A percentile compares a stretch with the other conserved stretches of the same genome.
phyloP scores from a whole-genome alignment of 2,329 filamentous ascomycete species.

The Talaromyces sp. region DNA sequence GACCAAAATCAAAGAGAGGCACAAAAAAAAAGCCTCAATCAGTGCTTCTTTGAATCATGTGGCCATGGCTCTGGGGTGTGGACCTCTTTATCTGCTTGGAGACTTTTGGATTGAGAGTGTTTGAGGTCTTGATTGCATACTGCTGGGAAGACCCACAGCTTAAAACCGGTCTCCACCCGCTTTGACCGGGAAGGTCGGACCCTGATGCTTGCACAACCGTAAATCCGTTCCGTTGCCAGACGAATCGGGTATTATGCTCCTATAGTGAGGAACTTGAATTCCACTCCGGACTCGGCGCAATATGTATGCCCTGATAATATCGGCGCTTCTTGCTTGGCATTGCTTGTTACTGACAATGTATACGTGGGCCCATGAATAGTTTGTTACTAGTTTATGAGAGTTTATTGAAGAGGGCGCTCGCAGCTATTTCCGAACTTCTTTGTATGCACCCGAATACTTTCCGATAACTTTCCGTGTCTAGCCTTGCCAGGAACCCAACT shows the following conservation, averaged over 20 bases:
- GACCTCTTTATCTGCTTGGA: background rate
- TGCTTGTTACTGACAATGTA: background rate
- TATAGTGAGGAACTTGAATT: background rate
- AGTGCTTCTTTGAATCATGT: background rate
- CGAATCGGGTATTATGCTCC: slow-evolving; percentile 4
- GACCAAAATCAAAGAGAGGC: background rate
- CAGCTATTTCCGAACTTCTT: too few species aligned
- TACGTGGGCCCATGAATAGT: background rate
- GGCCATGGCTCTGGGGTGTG: slow-evolving; percentile 17
- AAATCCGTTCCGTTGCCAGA: background rate
- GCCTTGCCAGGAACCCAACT: background rate
- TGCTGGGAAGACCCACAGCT: background rate
- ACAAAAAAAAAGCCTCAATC: background rate
- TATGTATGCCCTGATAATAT: background rate
- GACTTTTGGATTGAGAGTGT: slow-evolving; percentile 7
- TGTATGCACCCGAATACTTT: background rate
- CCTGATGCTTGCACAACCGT: background rate
- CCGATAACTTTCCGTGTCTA: background rate
- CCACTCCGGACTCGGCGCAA: background rate
- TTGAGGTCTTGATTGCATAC: slow-evolving; percentile 12
- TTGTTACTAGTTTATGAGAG: too few species aligned
- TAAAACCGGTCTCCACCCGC: background rate
- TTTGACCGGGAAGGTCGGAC: background rate
- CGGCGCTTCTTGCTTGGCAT: background rate
- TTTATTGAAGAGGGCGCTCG: too few species aligned